These are phyloP conservation scores for Citrus hindsii DNA, from an alignment of 345 rosid species.

Conservation along the genomic window DNA sequence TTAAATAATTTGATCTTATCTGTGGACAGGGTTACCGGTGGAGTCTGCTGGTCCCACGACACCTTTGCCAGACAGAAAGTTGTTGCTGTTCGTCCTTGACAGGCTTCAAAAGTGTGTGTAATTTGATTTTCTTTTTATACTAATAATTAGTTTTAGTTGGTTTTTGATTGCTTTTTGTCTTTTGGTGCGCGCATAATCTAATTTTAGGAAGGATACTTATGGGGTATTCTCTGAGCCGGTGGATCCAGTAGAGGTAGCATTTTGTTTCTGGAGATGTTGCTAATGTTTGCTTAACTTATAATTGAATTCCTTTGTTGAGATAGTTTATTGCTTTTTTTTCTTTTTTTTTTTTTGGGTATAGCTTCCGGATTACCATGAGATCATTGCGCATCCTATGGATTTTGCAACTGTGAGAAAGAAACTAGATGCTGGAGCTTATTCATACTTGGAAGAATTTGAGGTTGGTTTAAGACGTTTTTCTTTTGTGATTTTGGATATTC, in stretches of 20 bases:
- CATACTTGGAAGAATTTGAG: conserved; percentile 85
- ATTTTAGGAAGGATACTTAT: conserved; percentile 87
- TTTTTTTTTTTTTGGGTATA: conserved; percentile 30
- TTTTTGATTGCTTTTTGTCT: conserved; percentile 20
- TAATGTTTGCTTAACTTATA: not conserved
- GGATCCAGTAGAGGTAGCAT: conserved; percentile 75
- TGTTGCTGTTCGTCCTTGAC: conserved; percentile 96
- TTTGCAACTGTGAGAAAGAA: conserved; percentile 75
- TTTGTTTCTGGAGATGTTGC: conserved; percentile 13
- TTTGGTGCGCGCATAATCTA: not conserved
- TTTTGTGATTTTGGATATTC: not conserved
- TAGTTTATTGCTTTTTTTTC: not conserved
- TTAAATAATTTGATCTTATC: conserved; percentile 28
- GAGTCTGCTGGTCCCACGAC: conserved; percentile 94
- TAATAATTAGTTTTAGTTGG: conserved; percentile 15
- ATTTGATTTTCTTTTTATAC: conserved; percentile 10
- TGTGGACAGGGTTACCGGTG: conserved; percentile 75
- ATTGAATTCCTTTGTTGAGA: conserved; percentile 8
- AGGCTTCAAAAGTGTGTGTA: conserved; percentile 92
- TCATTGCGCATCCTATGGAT: conserved; percentile 85
- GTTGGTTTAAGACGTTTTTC: conserved; percentile 27
- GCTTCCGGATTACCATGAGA: conserved; percentile 97
- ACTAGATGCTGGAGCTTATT: conserved; percentile 58
- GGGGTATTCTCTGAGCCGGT: conserved; percentile 94
- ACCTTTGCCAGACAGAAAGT: conserved; percentile 98